Evolutionary conservation across 352 stramenopile species (phyloP).

Genomic region (Aphanomyces euteiches): DNA sequence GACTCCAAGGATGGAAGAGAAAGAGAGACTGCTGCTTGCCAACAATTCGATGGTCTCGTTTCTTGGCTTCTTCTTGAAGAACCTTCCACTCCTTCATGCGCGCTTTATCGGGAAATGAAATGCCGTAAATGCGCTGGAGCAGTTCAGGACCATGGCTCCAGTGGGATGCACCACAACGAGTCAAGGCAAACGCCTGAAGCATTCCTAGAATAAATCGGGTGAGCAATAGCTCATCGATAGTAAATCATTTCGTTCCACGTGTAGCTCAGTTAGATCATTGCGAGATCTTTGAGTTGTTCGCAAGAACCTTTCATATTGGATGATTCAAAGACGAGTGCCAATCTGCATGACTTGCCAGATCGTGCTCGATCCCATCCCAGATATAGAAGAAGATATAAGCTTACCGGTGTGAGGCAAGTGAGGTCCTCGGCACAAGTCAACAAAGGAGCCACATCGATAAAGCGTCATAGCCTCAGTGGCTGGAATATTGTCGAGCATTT

Average conservation of each 20-base stretch:
- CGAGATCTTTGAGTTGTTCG: slow-evolving; percentile 73
- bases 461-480: slow-evolving; percentile 90
- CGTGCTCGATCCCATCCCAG: slow-evolving; percentile 4
- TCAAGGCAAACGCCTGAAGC: slow-evolving; percentile 94
- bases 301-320: slow-evolving; percentile 36
- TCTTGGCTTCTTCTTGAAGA: slow-evolving; percentile 94
- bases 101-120: slow-evolving; percentile 90
- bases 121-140: slow-evolving; percentile 96
- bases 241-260: slow-evolving; percentile 64
- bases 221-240: neutral
- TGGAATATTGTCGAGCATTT: slow-evolving; percentile 97
- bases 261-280: slow-evolving; percentile 74
- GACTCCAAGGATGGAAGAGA: slow-evolving; percentile 92
- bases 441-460: slow-evolving; percentile 97
- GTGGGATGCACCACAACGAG: slow-evolving; percentile 93
- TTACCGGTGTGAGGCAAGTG: slow-evolving; percentile 93
- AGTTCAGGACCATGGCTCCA: slow-evolving; percentile 79
- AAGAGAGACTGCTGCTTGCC: slow-evolving; percentile 96
- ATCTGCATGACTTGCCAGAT: too few relatives aligned
- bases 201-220: slow-evolving; percentile 40
- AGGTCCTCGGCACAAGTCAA: slow-evolving; percentile 96
- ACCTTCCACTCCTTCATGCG: slow-evolving; percentile 85
- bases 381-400: slow-evolving; percentile 45
- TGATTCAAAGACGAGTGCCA: neutral
- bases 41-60: slow-evolving; percentile 94